Conservation (phyloP, 1,284 basidiomycete genomes). For the Puccinia horiana region DNA sequence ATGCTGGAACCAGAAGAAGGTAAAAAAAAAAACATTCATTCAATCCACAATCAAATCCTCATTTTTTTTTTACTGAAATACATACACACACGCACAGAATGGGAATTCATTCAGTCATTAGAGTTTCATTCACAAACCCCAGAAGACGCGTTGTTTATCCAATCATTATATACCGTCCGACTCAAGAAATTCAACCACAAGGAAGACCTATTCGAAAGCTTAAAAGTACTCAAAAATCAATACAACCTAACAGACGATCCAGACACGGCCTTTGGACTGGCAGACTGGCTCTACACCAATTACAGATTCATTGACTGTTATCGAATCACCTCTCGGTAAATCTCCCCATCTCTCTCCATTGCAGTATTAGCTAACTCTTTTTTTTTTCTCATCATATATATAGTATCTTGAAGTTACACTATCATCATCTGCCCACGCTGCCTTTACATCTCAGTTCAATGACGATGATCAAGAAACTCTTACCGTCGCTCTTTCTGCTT, state of each 20-base stretch:
- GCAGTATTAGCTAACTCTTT: no score
- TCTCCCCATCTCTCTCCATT: slow-evolving; percentile 35
- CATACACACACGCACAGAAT: slow-evolving; percentile 64
- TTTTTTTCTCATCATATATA: no score
- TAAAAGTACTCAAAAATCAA: slow-evolving; percentile 72
- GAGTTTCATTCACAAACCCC: slow-evolving; percentile 77
- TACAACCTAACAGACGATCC: slow-evolving; percentile 83
- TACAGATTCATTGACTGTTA: slow-evolving; percentile 94
- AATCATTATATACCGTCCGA: slow-evolving; percentile 85
- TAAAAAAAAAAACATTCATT: slow-evolving; percentile 57
- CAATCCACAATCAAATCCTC: slow-evolving; percentile 34
- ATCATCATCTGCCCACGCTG: slow-evolving; percentile 80
- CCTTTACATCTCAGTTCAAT: slow-evolving; percentile 95
- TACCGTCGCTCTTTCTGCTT: slow-evolving; percentile 88
- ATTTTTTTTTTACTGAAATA: background rate
- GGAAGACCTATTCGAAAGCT: slow-evolving; percentile 74
- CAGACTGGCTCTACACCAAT: slow-evolving; percentile 82
- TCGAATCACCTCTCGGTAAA: slow-evolving; percentile 76
- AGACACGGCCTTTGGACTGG: slow-evolving; percentile 86
- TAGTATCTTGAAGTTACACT: slow-evolving; percentile 77
- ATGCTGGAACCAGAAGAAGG: slow-evolving; percentile 93
- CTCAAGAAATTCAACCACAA: slow-evolving; percentile 69
- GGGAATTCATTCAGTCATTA: slow-evolving; percentile 87
- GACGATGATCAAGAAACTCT: slow-evolving; percentile 86
- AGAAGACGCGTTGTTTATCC: slow-evolving; percentile 84